A percentile compares a stretch with the other conserved stretches of the same genome.
phyloP scores from a whole-genome alignment of 2,329 filamentous ascomycete genomes.

The Davidsoniella australis region DNA sequence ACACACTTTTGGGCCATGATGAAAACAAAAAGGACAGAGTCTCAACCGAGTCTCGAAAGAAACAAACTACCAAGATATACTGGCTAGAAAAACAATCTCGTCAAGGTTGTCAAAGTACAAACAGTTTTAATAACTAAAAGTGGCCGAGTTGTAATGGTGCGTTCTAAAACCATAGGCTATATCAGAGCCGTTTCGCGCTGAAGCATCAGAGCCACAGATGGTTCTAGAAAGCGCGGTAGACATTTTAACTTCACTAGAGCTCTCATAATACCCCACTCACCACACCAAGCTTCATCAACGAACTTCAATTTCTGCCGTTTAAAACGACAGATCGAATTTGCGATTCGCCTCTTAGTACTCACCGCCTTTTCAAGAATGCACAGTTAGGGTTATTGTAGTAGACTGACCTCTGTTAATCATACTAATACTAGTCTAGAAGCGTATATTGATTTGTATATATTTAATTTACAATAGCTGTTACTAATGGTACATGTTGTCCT shows the following conservation, averaged over 20 bases:
- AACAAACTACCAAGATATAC: no score
- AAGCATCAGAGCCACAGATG: background rate
- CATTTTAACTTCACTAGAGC: background rate
- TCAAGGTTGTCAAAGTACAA: no score
- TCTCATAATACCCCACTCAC: background rate
- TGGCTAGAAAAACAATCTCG: no score
- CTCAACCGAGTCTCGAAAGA: no score
- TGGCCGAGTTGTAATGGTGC: no score
- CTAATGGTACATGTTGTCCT: no score
- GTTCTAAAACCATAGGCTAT: no score
- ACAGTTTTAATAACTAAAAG: no score
- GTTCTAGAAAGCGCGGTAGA: conserved; percentile 6
- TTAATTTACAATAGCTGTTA: background rate
- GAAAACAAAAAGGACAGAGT: background rate
- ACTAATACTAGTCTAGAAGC: background rate
- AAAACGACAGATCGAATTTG: background rate
- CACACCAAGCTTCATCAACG: background rate
- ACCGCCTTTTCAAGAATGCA: background rate
- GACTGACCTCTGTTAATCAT: background rate
- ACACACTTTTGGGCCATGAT: conserved; percentile 73
- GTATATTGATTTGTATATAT: background rate
- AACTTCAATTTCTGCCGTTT: background rate
- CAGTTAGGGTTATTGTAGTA: background rate
- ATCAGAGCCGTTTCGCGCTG: no score
- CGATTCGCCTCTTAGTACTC: background rate